phyloP scores from a whole-genome alignment of 768 basidiomycete genomes.

The Termitomyces sp. region DNA sequence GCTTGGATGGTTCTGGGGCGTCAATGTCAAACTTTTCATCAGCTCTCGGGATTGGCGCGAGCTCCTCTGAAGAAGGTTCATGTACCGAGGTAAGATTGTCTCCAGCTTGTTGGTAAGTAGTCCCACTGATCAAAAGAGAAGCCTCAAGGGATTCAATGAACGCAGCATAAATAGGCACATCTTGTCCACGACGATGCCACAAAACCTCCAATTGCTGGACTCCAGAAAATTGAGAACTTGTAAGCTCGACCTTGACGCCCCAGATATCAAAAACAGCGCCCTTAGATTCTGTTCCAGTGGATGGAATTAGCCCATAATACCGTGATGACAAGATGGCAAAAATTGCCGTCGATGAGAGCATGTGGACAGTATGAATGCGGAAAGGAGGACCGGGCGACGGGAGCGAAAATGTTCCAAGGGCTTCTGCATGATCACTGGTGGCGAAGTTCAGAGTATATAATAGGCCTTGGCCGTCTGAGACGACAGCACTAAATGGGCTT shows the following conservation, averaged over 20 bases:
- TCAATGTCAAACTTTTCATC: slow-evolving; percentile 49
- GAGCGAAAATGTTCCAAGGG: slow-evolving; percentile 51
- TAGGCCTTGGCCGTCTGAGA: slow-evolving; percentile 67
- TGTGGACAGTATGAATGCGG: slow-evolving; percentile 20
- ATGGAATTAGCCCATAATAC: not conserved
- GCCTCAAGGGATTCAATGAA: slow-evolving; percentile 40
- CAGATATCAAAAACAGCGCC: slow-evolving; percentile 57
- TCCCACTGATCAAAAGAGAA: slow-evolving; percentile 56
- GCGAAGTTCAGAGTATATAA: slow-evolving; percentile 54
- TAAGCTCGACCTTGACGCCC: slow-evolving; percentile 47
- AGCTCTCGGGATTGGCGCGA: slow-evolving; percentile 61
- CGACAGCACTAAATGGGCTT: slow-evolving; percentile 39
- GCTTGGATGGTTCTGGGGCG: slow-evolving; percentile 35
- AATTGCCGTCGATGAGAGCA: not conserved
- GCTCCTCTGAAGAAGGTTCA: slow-evolving; percentile 60
- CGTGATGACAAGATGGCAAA: slow-evolving; percentile 6
- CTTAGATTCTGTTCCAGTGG: not conserved
- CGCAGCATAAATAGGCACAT: slow-evolving; percentile 57
- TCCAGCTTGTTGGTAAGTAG: slow-evolving; percentile 41
- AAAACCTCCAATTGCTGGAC: slow-evolving; percentile 40
- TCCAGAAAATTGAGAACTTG: slow-evolving; percentile 27
- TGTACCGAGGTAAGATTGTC: slow-evolving; percentile 29
- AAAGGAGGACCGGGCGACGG: slow-evolving; percentile 33
- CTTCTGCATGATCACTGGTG: slow-evolving; percentile 29
- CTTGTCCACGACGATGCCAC: slow-evolving; percentile 68